Evolutionary conservation across 164 flowering plant genomes (phyloP).

Genomic region (Stephania yunnanensis): DNA sequence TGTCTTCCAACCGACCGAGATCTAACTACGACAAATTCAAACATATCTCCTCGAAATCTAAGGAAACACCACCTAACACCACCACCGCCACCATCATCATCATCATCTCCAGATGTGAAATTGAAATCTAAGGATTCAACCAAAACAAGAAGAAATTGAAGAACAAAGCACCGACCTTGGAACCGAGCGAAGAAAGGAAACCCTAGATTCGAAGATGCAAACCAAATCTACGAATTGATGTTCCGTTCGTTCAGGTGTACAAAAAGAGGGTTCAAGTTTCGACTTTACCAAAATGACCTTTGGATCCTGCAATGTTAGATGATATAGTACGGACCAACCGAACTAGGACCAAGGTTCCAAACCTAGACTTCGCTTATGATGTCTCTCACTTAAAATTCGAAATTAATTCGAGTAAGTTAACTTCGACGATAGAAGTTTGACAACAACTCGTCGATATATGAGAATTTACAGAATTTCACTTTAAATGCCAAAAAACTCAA

Average conservation of each 20-base stretch:
- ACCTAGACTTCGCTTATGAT: too few species aligned
- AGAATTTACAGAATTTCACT: too few species aligned
- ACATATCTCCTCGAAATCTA: background rate
- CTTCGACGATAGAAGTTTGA: too few species aligned
- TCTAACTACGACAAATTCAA: background rate
- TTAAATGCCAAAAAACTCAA: too few species aligned
- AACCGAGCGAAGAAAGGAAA: background rate
- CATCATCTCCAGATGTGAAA: background rate
- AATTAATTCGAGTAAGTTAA: too few species aligned
- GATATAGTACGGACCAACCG: too few species aligned
- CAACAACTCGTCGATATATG: too few species aligned
- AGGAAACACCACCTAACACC: background rate
- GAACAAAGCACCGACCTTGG: background rate
- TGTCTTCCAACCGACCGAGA: background rate
- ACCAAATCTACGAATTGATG: background rate
- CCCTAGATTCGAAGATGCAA: background rate
- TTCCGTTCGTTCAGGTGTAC: background rate
- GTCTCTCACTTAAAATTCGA: too few species aligned
- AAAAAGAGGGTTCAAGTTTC: background rate
- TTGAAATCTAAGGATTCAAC: background rate
- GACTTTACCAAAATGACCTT: background rate
- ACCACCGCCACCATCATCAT: too few species aligned
- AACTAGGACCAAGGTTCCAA: too few species aligned
- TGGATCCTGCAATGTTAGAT: background rate
- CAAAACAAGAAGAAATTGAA: background rate